These are phyloP conservation scores for Saccharomyces hybrid DNA, from an alignment of 1,139 yeast species.

Conservation along the genomic window DNA sequence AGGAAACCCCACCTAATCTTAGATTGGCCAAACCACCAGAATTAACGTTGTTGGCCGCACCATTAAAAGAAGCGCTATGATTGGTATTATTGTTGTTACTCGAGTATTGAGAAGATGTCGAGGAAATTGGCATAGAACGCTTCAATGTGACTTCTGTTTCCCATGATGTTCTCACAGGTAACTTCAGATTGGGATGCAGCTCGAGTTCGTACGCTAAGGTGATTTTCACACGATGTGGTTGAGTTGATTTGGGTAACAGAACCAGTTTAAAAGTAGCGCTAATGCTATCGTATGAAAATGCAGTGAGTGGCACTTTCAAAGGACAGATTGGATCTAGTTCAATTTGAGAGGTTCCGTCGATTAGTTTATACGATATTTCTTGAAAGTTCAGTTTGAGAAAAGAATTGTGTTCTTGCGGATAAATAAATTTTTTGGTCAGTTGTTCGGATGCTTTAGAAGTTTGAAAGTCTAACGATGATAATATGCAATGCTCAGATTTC, in stretches of 20 bases:
- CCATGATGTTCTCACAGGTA: slow-evolving; percentile 27
- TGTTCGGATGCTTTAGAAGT: slow-evolving; percentile 23
- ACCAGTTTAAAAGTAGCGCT: slow-evolving; percentile 22
- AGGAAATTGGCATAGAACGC: slow-evolving; percentile 11
- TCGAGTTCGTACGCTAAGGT: slow-evolving; percentile 18
- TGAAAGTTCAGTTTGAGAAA: slow-evolving; percentile 11
- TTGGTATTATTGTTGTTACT: background rate
- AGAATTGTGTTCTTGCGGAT: background rate
- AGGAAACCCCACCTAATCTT: slow-evolving; percentile 1
- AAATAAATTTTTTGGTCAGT: slow-evolving; percentile 12
- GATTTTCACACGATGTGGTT: slow-evolving; percentile 23
- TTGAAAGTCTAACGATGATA: slow-evolving; percentile 30
- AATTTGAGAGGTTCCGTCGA: slow-evolving; percentile 19
- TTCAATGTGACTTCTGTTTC: slow-evolving; percentile 29
- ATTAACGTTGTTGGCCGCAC: background rate
- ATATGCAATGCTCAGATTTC: slow-evolving; percentile 16
- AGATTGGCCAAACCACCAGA: background rate
- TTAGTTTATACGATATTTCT: slow-evolving; percentile 17
- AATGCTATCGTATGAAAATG: slow-evolving; percentile 23
- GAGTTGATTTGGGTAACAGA: slow-evolving; percentile 13
- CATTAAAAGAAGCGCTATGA: background rate
- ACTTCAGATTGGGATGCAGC: slow-evolving; percentile 3
- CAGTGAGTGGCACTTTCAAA: slow-evolving; percentile 17
- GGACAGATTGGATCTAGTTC: slow-evolving; percentile 20
- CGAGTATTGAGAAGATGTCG: slow-evolving; percentile 11